Evolutionary conservation across 805 yeast genomes (phyloP).

Genomic region (Ogataea pilisensis): DNA sequence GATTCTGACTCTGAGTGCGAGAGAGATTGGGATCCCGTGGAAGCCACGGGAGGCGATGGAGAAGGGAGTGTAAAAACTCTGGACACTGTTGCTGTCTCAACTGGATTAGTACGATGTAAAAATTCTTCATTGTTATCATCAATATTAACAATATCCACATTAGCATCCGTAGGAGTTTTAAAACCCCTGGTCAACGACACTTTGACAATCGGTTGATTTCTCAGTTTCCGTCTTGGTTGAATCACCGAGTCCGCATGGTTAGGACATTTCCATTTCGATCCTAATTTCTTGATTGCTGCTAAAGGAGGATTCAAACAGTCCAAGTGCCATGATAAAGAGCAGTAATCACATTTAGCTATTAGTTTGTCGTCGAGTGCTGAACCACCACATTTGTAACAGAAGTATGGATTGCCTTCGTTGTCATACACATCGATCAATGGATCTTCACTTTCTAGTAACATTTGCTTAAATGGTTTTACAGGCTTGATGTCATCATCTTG

Average conservation of each 20-base stretch:
- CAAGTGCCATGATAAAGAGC: constrained; percentile 80
- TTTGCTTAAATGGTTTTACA: constrained; percentile 36
- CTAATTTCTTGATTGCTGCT: constrained; percentile 65
- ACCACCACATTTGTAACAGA: constrained; percentile 73
- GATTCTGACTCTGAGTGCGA: no score
- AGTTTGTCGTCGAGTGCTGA: constrained; percentile 58
- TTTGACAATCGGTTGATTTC: constrained; percentile 49
- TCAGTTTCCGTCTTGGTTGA: constrained; percentile 46
- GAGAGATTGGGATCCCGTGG: no score
- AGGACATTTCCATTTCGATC: constrained; percentile 88
- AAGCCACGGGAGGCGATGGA: no score
- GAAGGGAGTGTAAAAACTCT: not conserved
- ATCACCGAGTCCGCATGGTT: constrained; percentile 61
- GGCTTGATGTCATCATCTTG: constrained; percentile 57
- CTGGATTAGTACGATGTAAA: not conserved
- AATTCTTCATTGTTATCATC: constrained; percentile 31
- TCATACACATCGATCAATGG: constrained; percentile 59
- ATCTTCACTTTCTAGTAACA: constrained; percentile 46
- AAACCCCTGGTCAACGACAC: constrained; percentile 51
- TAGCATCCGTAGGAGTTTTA: constrained; percentile 37
- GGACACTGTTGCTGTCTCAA: not conserved
- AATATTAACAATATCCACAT: constrained; percentile 48
- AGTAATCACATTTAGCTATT: constrained; percentile 76
- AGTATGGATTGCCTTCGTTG: constrained; percentile 59
- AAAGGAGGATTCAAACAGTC: constrained; percentile 82